Percentiles rank a stretch among this genome's conserved stretches.
Evolutionary conservation across 2,329 filamentous ascomycete species (phyloP).

Genomic region (Claviceps sp.): DNA sequence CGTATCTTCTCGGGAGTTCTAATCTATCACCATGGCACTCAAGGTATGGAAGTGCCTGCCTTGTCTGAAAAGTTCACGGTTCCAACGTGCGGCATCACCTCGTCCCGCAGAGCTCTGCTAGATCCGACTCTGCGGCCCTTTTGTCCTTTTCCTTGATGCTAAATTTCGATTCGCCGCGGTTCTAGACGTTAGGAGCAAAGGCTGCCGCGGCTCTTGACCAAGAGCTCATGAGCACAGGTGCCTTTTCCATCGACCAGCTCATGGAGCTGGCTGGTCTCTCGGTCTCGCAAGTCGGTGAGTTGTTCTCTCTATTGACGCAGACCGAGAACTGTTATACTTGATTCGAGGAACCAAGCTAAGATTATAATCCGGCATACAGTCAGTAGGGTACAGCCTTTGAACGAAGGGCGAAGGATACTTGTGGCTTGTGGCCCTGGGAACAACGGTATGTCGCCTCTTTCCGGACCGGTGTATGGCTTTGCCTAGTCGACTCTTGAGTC

Average conservation of each 20-base stretch:
- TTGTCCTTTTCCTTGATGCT: neutral
- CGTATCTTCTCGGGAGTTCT: no score
- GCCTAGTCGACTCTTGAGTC: neutral
- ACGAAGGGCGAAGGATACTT: conserved; percentile 57
- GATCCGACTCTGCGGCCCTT: no score
- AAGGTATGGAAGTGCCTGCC: neutral
- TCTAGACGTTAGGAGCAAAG: conserved; percentile 71
- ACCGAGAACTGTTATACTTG: no score
- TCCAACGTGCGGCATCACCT: no score
- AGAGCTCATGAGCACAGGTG: conserved; percentile 80
- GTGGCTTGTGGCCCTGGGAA: conserved; percentile 83
- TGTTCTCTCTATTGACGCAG: neutral
- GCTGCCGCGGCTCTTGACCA: conserved; percentile 80
- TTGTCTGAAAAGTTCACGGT: neutral
- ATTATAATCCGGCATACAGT: conserved; percentile 34
- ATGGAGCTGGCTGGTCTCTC: conserved; percentile 94
- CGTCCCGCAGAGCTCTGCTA: no score
- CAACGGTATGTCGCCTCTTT: conserved; percentile 34
- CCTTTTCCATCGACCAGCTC: conserved; percentile 88
- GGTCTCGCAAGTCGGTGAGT: conserved; percentile 72
- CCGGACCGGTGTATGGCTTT: neutral
- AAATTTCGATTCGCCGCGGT: neutral
- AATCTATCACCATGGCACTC: neutral
- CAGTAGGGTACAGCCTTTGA: conserved; percentile 68
- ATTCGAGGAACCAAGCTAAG: no score